Evolutionary conservation across 495 filamentous ascomycete genomes (phyloP).

Genomic region (Penicillium atrosanguineum): DNA sequence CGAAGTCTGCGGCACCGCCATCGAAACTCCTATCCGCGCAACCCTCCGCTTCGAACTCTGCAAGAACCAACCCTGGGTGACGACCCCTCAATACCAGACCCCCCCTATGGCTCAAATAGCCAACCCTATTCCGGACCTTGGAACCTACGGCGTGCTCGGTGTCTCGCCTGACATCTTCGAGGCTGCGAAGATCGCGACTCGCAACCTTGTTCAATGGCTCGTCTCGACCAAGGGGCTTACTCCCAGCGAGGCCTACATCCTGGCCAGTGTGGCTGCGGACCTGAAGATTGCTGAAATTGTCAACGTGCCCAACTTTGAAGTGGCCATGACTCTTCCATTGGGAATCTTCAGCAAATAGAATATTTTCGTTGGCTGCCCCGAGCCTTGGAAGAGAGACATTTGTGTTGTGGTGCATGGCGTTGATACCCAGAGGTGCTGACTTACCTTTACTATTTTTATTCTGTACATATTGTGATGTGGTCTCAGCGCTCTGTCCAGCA

Average conservation of each 20-base stretch:
- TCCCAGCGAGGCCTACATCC: slow-evolving; percentile 47
- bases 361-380: neutral
- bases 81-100: slow-evolving; percentile 43
- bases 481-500: neutral
- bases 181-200: slow-evolving; percentile 44
- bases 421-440: slow-evolving; percentile 16
- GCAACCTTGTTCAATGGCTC: slow-evolving; percentile 45
- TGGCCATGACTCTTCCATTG: slow-evolving; percentile 46
- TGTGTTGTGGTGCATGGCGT: slow-evolving; percentile 2
- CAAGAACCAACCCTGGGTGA: slow-evolving; percentile 44
- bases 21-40: slow-evolving; percentile 51
- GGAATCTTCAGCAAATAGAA: slow-evolving; percentile 32
- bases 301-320: slow-evolving; percentile 49
- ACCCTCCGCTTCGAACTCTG: slow-evolving; percentile 43
- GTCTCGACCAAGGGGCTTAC: slow-evolving; percentile 41
- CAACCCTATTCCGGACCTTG: slow-evolving; percentile 29
- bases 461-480: slow-evolving; percentile 14
- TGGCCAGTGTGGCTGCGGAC: slow-evolving; percentile 46
- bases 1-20: slow-evolving; percentile 53
- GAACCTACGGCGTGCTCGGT: slow-evolving; percentile 46
- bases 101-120: slow-evolving; percentile 27
- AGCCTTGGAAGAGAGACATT: neutral
- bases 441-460: neutral
- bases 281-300: slow-evolving; percentile 48
- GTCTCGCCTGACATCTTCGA: slow-evolving; percentile 42